phyloP scores from a whole-genome alignment of 2,329 filamentous ascomycete species.

The Diplodia sapinea region DNA sequence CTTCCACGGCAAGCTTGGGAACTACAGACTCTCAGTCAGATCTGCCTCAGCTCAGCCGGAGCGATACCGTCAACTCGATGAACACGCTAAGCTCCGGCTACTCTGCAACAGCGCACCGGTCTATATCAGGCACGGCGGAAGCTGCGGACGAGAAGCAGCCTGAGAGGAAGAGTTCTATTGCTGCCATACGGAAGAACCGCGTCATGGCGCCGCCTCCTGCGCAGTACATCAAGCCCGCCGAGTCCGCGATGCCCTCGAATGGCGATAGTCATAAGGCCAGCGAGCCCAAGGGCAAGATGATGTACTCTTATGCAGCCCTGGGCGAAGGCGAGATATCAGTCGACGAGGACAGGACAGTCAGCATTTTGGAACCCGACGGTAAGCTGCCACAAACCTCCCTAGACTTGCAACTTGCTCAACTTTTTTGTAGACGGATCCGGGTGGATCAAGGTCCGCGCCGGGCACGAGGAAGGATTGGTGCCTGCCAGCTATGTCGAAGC shows the following conservation, averaged over 20 bases:
- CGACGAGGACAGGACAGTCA: conserved; percentile 73
- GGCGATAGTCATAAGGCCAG: conserved; percentile 45
- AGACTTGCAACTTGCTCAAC: conserved; percentile 13
- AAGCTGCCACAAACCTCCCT: conserved; percentile 48
- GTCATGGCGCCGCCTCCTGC: conserved; percentile 86
- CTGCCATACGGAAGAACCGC: conserved; percentile 63
- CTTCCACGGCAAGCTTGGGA: conserved; percentile 54
- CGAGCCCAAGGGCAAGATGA: conserved; percentile 81
- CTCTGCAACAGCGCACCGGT: conserved; percentile 77
- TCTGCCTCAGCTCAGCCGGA: conserved; percentile 72
- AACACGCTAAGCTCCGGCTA: conserved; percentile 81
- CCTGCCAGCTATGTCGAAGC: conserved; percentile 85
- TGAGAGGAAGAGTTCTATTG: conserved; percentile 44
- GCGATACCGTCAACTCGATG: conserved; percentile 86
- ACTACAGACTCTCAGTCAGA: conserved; percentile 61
- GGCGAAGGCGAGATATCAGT: conserved; percentile 83
- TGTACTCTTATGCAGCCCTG: conserved; percentile 83
- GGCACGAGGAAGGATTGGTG: conserved; percentile 80
- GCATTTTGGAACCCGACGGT: conserved; percentile 87
- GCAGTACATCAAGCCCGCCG: conserved; percentile 68
- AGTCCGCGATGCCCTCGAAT: conserved; percentile 57
- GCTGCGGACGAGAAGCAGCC: conserved; percentile 59
- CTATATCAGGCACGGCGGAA: conserved; percentile 67
- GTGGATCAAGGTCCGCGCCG: conserved; percentile 84
- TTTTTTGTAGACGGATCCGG: conserved; percentile 75